Conservation (phyloP, 2,329 filamentous ascomycete genomes). For the Cordyceps militaris region DNA sequence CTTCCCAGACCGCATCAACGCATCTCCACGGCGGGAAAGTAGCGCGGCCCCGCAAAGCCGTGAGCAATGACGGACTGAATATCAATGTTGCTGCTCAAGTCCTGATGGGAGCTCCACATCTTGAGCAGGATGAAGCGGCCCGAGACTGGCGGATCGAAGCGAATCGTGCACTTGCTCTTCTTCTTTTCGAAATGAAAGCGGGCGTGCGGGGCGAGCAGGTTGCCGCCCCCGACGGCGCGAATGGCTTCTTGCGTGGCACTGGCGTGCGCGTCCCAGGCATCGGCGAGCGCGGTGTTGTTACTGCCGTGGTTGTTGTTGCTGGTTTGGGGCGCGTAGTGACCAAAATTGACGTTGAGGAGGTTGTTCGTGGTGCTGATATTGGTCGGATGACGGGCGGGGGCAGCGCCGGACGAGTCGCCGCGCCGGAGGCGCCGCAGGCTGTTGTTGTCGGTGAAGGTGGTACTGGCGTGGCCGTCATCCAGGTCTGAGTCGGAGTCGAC, state of each 20-base stretch:
- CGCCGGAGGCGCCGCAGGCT: constrained; percentile 14
- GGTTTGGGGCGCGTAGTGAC: constrained; percentile 13
- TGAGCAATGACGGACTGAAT: constrained; percentile 79
- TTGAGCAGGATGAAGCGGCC: constrained; percentile 82
- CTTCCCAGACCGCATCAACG: constrained; percentile 31
- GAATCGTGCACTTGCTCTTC: constrained; percentile 79
- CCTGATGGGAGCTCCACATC: constrained; percentile 73
- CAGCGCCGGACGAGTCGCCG: constrained; percentile 14
- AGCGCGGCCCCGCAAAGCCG: constrained; percentile 80
- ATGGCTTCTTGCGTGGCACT: constrained; percentile 50
- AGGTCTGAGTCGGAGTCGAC: constrained; percentile 30
- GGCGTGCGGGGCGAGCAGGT: constrained; percentile 63
- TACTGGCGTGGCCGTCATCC: constrained; percentile 20
- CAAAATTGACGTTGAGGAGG: constrained; percentile 2
- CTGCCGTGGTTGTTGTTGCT: neutral
- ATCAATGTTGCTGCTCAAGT: constrained; percentile 67
- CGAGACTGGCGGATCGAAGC: constrained; percentile 75
- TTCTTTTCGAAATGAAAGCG: constrained; percentile 77
- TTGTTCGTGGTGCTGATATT: neutral
- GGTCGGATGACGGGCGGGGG: constrained; percentile 8
- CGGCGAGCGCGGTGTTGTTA: constrained; percentile 20
- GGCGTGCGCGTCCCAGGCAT: constrained; percentile 41
- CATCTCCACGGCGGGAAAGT: constrained; percentile 64
- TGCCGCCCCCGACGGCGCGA: constrained; percentile 47
- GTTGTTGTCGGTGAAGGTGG: constrained; percentile 19